phyloP scores from a whole-genome alignment of 2,329 filamentous ascomycete genomes.

The Hysterium pulicare region DNA sequence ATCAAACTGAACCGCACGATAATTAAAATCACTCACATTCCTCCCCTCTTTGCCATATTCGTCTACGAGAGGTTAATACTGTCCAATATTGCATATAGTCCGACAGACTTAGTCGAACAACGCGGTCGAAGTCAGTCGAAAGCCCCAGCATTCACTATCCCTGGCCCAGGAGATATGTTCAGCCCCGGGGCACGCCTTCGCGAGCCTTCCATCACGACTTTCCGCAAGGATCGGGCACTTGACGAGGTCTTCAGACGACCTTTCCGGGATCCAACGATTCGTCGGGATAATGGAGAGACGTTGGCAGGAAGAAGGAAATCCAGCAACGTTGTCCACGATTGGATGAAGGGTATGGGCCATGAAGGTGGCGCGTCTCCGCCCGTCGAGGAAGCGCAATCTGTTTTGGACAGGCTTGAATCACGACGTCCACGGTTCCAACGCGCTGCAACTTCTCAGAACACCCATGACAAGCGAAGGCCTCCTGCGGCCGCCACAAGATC shows the following conservation, averaged over 20 bases:
- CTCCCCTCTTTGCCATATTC: constrained; percentile 81
- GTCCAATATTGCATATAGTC: constrained; percentile 71
- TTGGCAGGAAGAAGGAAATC: constrained; percentile 64
- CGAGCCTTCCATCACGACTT: constrained; percentile 84
- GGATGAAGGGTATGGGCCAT: constrained; percentile 72
- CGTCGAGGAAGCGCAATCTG: constrained; percentile 57
- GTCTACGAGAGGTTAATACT: constrained; percentile 80
- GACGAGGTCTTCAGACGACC: constrained; percentile 82
- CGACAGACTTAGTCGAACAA: constrained; percentile 80
- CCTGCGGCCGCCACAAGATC: constrained; percentile 53
- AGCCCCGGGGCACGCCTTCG: constrained; percentile 67
- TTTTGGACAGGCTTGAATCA: constrained; percentile 57
- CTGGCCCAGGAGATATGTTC: constrained; percentile 57
- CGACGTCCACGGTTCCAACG: constrained; percentile 52
- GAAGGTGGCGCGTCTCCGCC: constrained; percentile 55
- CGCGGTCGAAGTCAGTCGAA: constrained; percentile 56
- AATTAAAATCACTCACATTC: constrained; percentile 88
- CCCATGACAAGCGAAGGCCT: constrained; percentile 37
- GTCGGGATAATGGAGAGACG: constrained; percentile 28
- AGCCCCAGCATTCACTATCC: constrained; percentile 41
- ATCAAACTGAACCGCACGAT: constrained; percentile 83
- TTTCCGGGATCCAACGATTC: constrained; percentile 56
- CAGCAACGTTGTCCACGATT: constrained; percentile 78
- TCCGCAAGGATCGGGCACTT: constrained; percentile 82
- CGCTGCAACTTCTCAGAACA: constrained; percentile 42